Conservation (phyloP, 192 early-diverging fungal species). For the Cetraspora pellucida region DNA sequence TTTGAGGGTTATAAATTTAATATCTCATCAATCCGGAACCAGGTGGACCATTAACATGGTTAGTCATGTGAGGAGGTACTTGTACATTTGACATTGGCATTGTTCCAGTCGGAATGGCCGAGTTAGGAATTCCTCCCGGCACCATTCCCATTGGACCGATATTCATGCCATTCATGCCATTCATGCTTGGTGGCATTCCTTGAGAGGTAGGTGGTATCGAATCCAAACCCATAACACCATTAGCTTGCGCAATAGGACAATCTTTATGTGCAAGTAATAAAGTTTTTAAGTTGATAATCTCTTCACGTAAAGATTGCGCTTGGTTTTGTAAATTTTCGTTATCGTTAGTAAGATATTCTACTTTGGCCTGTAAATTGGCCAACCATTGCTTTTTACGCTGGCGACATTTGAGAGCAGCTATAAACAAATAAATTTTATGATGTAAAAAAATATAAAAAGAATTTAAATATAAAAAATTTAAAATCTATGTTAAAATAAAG, state of each 20-base stretch:
- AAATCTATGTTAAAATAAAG: neutral
- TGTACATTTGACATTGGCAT: conserved; percentile 7
- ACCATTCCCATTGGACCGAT: conserved; percentile 33
- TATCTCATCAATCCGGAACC: conserved; percentile 27
- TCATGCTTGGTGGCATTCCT: conserved; percentile 14
- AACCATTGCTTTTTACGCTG: conserved; percentile 95
- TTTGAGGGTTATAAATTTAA: neutral
- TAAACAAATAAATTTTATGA: too few species aligned
- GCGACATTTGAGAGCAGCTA: conserved; percentile 88
- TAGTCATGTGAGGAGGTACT: conserved; percentile 28
- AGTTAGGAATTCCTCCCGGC: neutral
- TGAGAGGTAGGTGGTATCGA: conserved; percentile 35
- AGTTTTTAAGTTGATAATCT: conserved; percentile 75
- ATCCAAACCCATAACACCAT: conserved; percentile 63
- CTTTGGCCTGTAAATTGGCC: conserved; percentile 71
- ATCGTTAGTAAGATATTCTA: conserved; percentile 63
- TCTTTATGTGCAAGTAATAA: conserved; percentile 78
- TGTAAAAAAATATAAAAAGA: neutral
- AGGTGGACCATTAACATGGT: conserved; percentile 31
- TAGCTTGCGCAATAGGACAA: conserved; percentile 70
- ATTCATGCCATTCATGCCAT: conserved; percentile 14
- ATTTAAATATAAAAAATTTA: conserved; percentile 17
- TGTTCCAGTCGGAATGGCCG: conserved; percentile 12
- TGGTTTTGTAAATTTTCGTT: conserved; percentile 67
- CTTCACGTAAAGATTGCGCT: conserved; percentile 64